phyloP scores from a whole-genome alignment of 2,329 filamentous ascomycete species.

The Penicillium sclerotigenum region DNA sequence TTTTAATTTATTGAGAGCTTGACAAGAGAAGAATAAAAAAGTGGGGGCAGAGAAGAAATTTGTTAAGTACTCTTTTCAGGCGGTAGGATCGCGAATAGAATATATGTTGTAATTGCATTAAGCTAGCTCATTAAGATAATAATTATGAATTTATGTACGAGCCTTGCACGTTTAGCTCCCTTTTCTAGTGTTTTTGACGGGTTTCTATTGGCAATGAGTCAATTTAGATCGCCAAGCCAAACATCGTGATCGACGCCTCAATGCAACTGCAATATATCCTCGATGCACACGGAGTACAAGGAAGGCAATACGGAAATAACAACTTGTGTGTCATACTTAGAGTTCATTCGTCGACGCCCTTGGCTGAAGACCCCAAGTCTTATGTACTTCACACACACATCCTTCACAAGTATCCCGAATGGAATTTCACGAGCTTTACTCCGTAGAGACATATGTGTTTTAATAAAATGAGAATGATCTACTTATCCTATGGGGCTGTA shows the following conservation, averaged over 20 bases:
- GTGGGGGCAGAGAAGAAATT: neutral
- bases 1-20: neutral
- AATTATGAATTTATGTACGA: neutral
- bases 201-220: neutral
- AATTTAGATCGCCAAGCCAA: neutral
- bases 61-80: neutral
- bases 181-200: neutral
- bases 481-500: neutral
- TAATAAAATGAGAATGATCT: neutral
- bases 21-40: slow-evolving; percentile 1
- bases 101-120: neutral
- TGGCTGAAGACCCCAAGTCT: neutral
- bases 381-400: neutral
- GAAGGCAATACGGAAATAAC: neutral
- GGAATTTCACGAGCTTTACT: neutral
- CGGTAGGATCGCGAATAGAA: neutral
- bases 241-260: slow-evolving; percentile 3
- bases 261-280: neutral
- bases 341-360: slow-evolving; percentile 8
- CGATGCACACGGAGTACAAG: too few species aligned
- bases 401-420: neutral
- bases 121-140: neutral
- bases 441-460: neutral
- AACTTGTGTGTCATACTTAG: slow-evolving; percentile 1
- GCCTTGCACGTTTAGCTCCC: neutral